Evolutionary conservation across 352 stramenopile species (phyloP).

Genomic region (Globisporangium spinosum): DNA sequence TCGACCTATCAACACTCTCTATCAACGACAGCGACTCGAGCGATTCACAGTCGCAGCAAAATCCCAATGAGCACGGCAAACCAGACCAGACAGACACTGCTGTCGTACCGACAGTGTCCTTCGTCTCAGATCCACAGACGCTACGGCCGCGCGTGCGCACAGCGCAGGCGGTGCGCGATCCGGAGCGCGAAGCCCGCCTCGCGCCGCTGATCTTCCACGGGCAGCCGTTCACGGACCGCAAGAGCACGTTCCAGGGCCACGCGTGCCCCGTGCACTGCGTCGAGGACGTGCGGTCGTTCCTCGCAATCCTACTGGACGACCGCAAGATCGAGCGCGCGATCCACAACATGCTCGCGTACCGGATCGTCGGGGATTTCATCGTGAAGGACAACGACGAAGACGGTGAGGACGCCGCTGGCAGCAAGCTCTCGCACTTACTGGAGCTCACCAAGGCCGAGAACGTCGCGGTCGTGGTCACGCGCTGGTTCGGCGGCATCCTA

Average conservation of each 20-base stretch:
- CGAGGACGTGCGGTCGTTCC: conserved; percentile 75
- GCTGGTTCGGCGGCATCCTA: conserved; percentile 83
- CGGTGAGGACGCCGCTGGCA: conserved; percentile 76
- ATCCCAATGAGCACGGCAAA: conserved; percentile 3
- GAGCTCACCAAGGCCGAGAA: conserved; percentile 80
- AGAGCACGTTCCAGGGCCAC: conserved; percentile 82
- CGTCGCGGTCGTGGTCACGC: conserved; percentile 78
- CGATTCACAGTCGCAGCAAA: too few species aligned
- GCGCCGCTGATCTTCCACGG: conserved; percentile 70
- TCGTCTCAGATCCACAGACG: conserved; percentile 54
- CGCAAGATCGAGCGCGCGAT: conserved; percentile 80
- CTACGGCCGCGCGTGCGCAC: conserved; percentile 60
- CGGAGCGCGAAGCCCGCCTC: conserved; percentile 45
- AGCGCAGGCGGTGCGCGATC: conserved; percentile 52
- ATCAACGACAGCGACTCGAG: background rate
- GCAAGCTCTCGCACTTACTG: conserved; percentile 77
- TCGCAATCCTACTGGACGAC: conserved; percentile 74
- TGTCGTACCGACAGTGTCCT: conserved; percentile 23
- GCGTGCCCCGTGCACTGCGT: conserved; percentile 57
- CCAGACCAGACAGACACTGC: conserved; percentile 11
- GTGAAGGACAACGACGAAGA: conserved; percentile 88
- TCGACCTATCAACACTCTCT: conserved; percentile 19
- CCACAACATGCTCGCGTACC: conserved; percentile 89
- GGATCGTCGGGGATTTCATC: conserved; percentile 61
- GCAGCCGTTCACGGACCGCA: conserved; percentile 65